Evolutionary conservation across 1,284 basidiomycete species (phyloP).

Genomic region (Puccinia triticina): DNA sequence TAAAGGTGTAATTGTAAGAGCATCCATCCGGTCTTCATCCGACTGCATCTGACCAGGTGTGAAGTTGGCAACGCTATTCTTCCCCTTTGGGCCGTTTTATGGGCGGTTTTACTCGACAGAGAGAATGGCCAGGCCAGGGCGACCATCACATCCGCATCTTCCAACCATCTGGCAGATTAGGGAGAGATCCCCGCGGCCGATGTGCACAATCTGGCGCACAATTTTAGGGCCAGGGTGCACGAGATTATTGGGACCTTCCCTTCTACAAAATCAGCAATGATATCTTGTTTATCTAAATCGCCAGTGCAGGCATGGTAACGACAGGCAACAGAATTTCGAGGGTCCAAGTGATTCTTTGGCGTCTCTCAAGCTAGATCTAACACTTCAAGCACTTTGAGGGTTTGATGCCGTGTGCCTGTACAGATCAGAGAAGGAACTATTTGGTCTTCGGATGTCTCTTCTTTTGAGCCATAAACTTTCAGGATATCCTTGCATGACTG

Average conservation of each 20-base stretch:
- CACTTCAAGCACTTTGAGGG: not conserved
- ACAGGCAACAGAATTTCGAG: not conserved
- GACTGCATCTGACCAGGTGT: too few species aligned
- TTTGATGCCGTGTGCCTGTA: not conserved
- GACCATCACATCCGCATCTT: not conserved
- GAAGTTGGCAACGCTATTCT: constrained; percentile 9
- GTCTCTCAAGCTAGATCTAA: not conserved
- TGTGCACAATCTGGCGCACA: too few species aligned
- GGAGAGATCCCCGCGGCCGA: too few species aligned
- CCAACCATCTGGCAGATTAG: too few species aligned
- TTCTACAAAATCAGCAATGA: not conserved
- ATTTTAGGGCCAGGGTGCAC: too few species aligned
- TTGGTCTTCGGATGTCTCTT: not conserved
- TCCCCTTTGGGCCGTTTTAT: too few species aligned
- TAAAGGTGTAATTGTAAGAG: too few species aligned
- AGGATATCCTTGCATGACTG: not conserved
- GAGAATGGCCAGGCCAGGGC: constrained; percentile 4
- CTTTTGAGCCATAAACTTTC: not conserved
- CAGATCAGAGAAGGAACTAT: not conserved
- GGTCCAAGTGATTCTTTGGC: not conserved
- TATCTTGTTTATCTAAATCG: not conserved
- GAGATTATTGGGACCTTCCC: not conserved
- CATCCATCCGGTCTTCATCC: too few species aligned
- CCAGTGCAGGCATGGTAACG: constrained; percentile 10
- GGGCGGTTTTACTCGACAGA: constrained; percentile 3